Base-by-base conservation (phyloP, 192 early-diverging fungal species). In the Mortierella alpina region DNA sequence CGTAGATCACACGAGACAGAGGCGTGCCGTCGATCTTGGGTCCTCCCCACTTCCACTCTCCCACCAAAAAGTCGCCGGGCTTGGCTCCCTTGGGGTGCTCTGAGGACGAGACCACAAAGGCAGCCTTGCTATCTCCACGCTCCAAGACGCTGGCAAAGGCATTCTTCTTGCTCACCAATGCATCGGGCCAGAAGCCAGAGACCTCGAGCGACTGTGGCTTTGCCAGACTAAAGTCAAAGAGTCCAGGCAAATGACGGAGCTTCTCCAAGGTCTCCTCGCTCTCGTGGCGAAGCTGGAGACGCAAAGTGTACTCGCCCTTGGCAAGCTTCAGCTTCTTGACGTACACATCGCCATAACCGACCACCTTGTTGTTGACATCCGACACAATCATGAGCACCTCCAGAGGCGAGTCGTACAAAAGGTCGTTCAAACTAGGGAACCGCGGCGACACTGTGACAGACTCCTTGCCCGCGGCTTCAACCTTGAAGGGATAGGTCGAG, bases 221-320 rank as follows among this genome's bases (percentile, higher is more conserved):
- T 12, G 88, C 50, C 11, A 95, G 66, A 44, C 76, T 81, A 51
- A 85, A 83, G 68, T 98, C 94, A 10, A 96, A 68, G 45, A 95
- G 55, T 41, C 90, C 84, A 11, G 91, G 80, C 42, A 86, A 74
- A 65, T 84, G 81, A 54, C 89, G 90, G n/a, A 96, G 86, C 46
- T 92, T 89, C 14, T 96, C 93, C n/a, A 99, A 86, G 1, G 89
- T 73, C 64, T 88, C 88, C 40, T 93, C 80, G 13, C 72, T 86
- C 57, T 90, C 84, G 23, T 93, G 92, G 31, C 90, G 84, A 15
- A 99, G 68, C 84, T 96, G 96, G 42, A 91, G 92, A 23, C 90
- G 92, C 39, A 97, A 83, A 5, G 88, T 88, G 80, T 98, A 98
- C 52, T 94, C 95, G 41, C 98, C 98, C 79, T 90, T 89, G 68